Base-by-base conservation (phyloP, 169 alveolate genomes). In the Perkinsus olseni region DNA sequence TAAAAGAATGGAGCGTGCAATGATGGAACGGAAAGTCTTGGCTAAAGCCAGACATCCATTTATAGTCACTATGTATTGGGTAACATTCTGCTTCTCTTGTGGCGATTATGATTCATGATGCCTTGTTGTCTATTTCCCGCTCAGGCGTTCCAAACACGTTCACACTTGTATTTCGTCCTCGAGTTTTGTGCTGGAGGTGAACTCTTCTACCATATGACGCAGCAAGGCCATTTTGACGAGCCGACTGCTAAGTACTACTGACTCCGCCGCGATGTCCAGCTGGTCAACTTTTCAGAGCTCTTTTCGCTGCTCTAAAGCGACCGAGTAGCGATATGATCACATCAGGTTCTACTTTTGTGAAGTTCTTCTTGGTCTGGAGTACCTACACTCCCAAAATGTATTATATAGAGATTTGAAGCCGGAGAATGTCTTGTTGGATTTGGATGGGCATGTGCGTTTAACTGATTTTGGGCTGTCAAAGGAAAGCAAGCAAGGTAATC, bases 331-430 rank as follows among this genome's bases (percentile, higher is more conserved):
- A n/a, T 28, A 11, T 62, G 28, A 6, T 62, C 31, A 21, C 0
- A 24, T 24, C 31, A 95, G 96, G 91, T 95, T 96, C 48, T 97
- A 96, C 94, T 82, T 95, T 31, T 95, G 97, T 92, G 98, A 97
- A 94, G 93, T 96, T 36, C 74, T 97, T 38, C 93, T 96, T 48
- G 98, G 98, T 38, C 93, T 97, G 38, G 97, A 97, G 94, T 96
- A 98, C 92, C 95, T 97, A 50, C 99, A 98, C 93, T 94, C 95
- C 92, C 93, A 97, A 94, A 97, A 96, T 92, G 97, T 98, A 0
- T 96, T 98, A 91, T 98, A 97, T 91, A 95, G 99, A 92, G 99
- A 98, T 93, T 93, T 98, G 91, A 98, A 98, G 94, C 99, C 99
- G 13, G 99, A 97, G 94, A 97, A 98, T 93, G 96, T 97, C 37